Percentiles rank a stretch among this genome's conserved stretches.
phyloP scores from a whole-genome alignment of 805 yeast species.

The Metschnikowia shivogae region DNA sequence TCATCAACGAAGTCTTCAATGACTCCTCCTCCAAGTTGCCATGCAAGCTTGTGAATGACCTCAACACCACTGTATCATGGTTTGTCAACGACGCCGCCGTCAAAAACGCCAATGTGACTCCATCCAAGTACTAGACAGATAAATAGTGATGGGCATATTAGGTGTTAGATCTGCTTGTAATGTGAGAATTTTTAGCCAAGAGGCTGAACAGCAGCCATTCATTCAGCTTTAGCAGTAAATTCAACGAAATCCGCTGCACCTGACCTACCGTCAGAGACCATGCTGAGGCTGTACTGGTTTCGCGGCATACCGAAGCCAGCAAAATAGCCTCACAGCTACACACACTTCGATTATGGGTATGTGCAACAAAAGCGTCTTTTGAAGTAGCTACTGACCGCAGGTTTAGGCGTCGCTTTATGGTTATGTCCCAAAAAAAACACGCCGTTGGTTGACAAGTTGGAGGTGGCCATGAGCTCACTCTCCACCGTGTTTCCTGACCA shows the following conservation, averaged over 20 bases:
- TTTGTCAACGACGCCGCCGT: conserved; percentile 80
- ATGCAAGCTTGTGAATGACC: conserved; percentile 65
- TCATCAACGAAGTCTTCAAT: conserved; percentile 67
- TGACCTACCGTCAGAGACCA: not conserved
- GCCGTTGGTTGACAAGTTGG: conserved; percentile 51
- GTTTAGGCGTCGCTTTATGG: conserved; percentile 62
- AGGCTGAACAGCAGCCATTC: too few relatives aligned
- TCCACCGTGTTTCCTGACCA: conserved; percentile 66
- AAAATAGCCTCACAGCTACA: not conserved
- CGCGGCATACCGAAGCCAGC: conserved; percentile 1
- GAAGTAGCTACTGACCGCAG: conserved; percentile 9
- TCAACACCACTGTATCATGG: conserved; percentile 62
- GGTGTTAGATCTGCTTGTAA: too few relatives aligned
- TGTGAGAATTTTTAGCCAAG: too few relatives aligned
- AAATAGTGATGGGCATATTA: not conserved
- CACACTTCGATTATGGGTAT: conserved; percentile 12
- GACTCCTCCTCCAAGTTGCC: conserved; percentile 53
- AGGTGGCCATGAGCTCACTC: conserved; percentile 58
- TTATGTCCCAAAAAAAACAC: conserved; percentile 60
- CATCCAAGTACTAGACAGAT: conserved; percentile 32
- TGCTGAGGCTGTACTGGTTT: conserved; percentile 2
- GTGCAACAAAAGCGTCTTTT: not conserved
- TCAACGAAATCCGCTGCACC: too few relatives aligned
- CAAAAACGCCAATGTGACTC: conserved; percentile 48
- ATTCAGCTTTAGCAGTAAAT: too few relatives aligned